These are phyloP conservation scores for Naganishia antarctica DNA, from an alignment of 768 basidiomycete species.

Conservation along the genomic window DNA sequence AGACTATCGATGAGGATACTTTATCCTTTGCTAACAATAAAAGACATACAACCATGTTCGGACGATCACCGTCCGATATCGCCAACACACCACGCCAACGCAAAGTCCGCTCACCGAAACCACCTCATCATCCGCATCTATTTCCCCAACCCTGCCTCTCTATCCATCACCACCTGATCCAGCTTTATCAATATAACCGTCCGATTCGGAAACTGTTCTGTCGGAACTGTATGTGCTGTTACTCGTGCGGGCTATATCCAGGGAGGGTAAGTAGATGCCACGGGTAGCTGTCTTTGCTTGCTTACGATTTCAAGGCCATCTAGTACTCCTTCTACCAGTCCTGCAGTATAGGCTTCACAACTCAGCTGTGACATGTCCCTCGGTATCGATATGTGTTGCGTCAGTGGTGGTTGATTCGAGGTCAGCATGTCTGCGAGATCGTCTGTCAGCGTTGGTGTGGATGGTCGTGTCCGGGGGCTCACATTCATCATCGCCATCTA, in stretches of 20 bases:
- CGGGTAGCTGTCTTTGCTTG: constrained; percentile 70
- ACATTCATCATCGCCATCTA: constrained; percentile 96
- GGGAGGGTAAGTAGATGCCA: constrained; percentile 51
- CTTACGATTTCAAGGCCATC: constrained; percentile 67
- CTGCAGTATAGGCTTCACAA: constrained; percentile 96
- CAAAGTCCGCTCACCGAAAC: too few relatives aligned
- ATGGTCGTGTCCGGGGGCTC: too few relatives aligned
- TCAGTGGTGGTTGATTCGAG: constrained; percentile 89
- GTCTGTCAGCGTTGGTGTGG: too few relatives aligned
- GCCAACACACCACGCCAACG: too few relatives aligned
- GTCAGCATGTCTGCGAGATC: constrained; percentile 80
- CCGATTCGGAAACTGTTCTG: constrained; percentile 68
- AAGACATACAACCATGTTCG: too few relatives aligned
- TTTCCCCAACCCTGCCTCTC: constrained; percentile 80
- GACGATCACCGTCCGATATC: too few relatives aligned
- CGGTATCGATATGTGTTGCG: constrained; percentile 87
- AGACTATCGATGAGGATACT: too few relatives aligned
- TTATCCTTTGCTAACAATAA: too few relatives aligned
- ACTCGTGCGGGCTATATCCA: constrained; percentile 81
- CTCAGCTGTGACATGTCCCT: constrained; percentile 88
- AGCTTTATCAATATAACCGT: constrained; percentile 97
- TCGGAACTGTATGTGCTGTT: constrained; percentile 90
- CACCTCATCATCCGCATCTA: constrained; percentile 33
- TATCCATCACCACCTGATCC: constrained; percentile 83
- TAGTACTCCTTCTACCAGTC: constrained; percentile 91